Base-by-base conservation (phyloP, 345 rosid species). In the Hibiscus tridactylites region DNA sequence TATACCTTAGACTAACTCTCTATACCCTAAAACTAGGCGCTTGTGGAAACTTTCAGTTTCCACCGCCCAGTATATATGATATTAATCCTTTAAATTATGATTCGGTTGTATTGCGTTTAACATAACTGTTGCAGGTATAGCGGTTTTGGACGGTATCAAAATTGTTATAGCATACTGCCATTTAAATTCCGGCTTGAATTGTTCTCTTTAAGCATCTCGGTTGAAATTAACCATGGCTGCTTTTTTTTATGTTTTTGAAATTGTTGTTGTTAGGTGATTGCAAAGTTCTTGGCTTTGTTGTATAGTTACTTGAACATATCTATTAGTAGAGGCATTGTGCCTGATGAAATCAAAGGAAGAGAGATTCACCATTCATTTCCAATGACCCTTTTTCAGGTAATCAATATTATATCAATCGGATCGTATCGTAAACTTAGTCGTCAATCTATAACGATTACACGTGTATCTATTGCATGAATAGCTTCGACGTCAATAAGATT, bases 361-460 rank as follows among this genome's bases (percentile, higher is more conserved):
- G 91, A 90, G 74, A 84, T 95, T 72, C 96, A 88, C 76, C 99
- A 90, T 75, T 86, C 94, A 6, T 95, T 95, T 76, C 98, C 99
- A 6, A 78, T 95, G 90, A 92, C 99, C 28, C 92, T 92, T 73
- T 90, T 95, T 72, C 93, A 87, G 97, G 97, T 89, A 31, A 31
- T 52, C 2, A 52, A 2, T 52, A 52, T 16, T 16, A 6, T 52
- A 52, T 52, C 17, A 52, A 15, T 52, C 8, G 16, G 17, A 16
- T 52, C 0, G 0, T 9, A 1, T 10, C 3, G 11, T 44, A 8
- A 9, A 10, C 2, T 3, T 39, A 39, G 3, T 10, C 9, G 47
- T 44, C 12, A 9, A 44, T 44, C 12, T 44, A 44, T 44, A 44
- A 44, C 47, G 11, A 42, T 6, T 2, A 50, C 56, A 5, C 2